Evolutionary conservation across 2,329 filamentous ascomycete genomes (phyloP).

Genomic region (Diaporthe caulivora): DNA sequence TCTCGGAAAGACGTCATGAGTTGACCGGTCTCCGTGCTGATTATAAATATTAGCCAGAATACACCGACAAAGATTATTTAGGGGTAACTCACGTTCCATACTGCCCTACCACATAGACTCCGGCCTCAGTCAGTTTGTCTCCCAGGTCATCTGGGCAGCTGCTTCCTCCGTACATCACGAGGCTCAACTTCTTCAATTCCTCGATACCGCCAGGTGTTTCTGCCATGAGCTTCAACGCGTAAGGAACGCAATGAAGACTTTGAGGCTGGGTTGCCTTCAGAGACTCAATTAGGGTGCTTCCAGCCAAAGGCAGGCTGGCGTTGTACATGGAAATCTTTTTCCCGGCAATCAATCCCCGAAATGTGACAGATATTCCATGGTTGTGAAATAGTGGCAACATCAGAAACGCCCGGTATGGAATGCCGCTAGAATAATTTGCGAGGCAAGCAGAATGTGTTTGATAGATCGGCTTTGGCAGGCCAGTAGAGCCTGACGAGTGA

Average conservation of each 20-base stretch:
- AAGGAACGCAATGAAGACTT: conserved; percentile 68
- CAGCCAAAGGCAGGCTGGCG: conserved; percentile 62
- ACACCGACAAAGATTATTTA: background rate
- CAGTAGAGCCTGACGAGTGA: conserved; percentile 62
- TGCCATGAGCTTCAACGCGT: conserved; percentile 67
- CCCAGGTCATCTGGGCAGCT: conserved; percentile 66
- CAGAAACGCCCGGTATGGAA: conserved; percentile 57
- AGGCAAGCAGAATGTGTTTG: conserved; percentile 61
- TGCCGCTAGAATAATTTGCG: conserved; percentile 57
- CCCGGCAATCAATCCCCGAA: conserved; percentile 59
- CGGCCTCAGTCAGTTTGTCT: conserved; percentile 58
- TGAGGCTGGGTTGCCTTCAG: conserved; percentile 57
- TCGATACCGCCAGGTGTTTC: conserved; percentile 65
- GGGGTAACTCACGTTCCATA: conserved; percentile 59
- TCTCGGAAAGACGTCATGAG: conserved; percentile 68
- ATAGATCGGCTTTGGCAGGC: conserved; percentile 68
- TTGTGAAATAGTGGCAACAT: conserved; percentile 65
- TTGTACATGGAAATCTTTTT: conserved; percentile 62
- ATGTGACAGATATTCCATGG: conserved; percentile 62
- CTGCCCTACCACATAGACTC: conserved; percentile 63
- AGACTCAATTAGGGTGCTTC: conserved; percentile 54
- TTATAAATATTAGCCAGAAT: background rate
- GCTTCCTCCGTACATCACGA: conserved; percentile 65
- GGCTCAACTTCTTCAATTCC: conserved; percentile 54
- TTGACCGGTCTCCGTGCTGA: conserved; percentile 67